These are phyloP conservation scores for Solanum arcanum DNA, from an alignment of 257 asterid species.

Conservation along the genomic window DNA sequence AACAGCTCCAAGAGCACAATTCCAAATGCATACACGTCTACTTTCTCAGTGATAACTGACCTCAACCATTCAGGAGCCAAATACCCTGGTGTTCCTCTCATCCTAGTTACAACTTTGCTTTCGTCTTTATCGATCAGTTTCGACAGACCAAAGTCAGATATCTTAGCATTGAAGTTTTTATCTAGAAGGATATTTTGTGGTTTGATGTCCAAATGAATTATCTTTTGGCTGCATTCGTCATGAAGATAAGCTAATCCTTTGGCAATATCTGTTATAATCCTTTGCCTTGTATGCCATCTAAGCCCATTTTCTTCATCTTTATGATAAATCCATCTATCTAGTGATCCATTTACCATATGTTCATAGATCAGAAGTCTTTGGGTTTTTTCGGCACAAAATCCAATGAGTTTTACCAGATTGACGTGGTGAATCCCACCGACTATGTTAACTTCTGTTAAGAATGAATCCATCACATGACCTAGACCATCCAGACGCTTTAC, in stretches of 20 bases:
- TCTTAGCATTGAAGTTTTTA: slow-evolving; percentile 14
- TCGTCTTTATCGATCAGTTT: slow-evolving; percentile 10
- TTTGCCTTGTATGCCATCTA: not conserved
- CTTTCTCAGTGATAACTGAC: slow-evolving; percentile 11
- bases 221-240: slow-evolving; percentile 16
- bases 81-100: slow-evolving; percentile 23
- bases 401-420: slow-evolving; percentile 9
- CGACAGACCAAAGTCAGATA: slow-evolving; percentile 15
- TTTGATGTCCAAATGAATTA: slow-evolving; percentile 19
- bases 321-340: slow-evolving; percentile 13
- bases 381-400: slow-evolving; percentile 3
- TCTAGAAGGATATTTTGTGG: slow-evolving; percentile 21
- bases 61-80: slow-evolving; percentile 17
- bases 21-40: slow-evolving; percentile 15
- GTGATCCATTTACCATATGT: slow-evolving; percentile 11
- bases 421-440: slow-evolving; percentile 10
- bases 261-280: slow-evolving; percentile 8
- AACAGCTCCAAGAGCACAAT: slow-evolving; percentile 9
- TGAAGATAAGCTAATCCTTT: slow-evolving; percentile 20
- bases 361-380: slow-evolving; percentile 13
- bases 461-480: not conserved
- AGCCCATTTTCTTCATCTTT: not conserved
- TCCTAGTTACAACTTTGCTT: slow-evolving; percentile 7
- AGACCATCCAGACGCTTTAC: slow-evolving; percentile 5
- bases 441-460: slow-evolving; percentile 10